Percentiles rank a stretch among this genome's conserved stretches.
phyloP scores from a whole-genome alignment of 2,329 filamentous ascomycete species.

The Alternaria triticina region DNA sequence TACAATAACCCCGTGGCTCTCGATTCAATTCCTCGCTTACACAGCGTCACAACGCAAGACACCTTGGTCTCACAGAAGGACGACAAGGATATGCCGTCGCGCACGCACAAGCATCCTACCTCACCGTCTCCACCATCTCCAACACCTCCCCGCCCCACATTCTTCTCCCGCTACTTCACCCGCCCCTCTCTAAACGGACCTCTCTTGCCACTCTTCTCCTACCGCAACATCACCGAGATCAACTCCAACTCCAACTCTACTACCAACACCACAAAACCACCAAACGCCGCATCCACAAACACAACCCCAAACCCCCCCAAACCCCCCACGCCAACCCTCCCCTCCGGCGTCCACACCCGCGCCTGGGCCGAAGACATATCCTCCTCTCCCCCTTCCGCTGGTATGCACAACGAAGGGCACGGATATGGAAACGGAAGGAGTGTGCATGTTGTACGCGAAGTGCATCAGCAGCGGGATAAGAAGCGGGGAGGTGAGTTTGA shows the following conservation, averaged over 20 bases:
- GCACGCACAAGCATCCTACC: background rate
- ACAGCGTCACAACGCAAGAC: slow-evolving; percentile 16
- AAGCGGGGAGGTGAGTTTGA: slow-evolving; percentile 3
- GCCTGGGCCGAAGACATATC: slow-evolving; percentile 31
- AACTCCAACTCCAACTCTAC: background rate
- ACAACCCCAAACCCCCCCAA: slow-evolving; percentile 1
- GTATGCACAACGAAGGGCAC: background rate
- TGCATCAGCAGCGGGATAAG: slow-evolving; percentile 24
- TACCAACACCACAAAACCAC: background rate
- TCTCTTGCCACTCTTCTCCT: slow-evolving; percentile 29
- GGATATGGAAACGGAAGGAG: slow-evolving; percentile 6
- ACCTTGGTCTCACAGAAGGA: slow-evolving; percentile 1
- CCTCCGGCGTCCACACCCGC: slow-evolving; percentile 23
- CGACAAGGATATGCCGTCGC: background rate
- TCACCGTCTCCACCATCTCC: background rate
- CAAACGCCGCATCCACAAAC: background rate
- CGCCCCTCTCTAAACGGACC: slow-evolving; percentile 1
- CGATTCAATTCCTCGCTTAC: background rate
- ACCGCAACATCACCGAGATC: slow-evolving; percentile 5
- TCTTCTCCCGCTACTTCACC: slow-evolving; percentile 30
- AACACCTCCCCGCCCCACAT: slow-evolving; percentile 4
- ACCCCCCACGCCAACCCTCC: background rate
- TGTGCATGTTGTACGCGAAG: slow-evolving; percentile 37
- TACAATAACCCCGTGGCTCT: slow-evolving; percentile 19
- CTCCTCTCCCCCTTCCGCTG: background rate